Evolutionary conservation across 2,329 filamentous ascomycete genomes (phyloP).

Genomic region (Phyllosticta ampelicida): DNA sequence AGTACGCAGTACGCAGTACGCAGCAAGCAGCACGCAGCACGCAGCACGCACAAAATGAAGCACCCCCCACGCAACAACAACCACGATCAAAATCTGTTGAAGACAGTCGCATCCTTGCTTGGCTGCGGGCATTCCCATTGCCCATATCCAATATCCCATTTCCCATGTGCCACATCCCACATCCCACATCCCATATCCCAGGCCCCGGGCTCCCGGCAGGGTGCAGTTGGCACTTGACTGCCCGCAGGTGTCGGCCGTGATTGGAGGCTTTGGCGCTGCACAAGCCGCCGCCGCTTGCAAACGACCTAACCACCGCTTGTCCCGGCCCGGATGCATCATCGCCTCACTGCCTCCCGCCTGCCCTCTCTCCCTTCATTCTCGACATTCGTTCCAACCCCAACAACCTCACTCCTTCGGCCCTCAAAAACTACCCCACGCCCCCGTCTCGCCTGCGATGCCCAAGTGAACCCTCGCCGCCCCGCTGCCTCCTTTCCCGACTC

Average conservation of each 20-base stretch:
- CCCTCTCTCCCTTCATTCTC: background rate
- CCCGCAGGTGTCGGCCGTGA: background rate
- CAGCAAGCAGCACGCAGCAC: too few relatives aligned
- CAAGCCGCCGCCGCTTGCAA: conserved; percentile 4
- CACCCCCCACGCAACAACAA: too few relatives aligned
- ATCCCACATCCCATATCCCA: too few relatives aligned
- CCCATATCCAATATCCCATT: too few relatives aligned
- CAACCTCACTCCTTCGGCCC: background rate
- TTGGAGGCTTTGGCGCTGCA: background rate
- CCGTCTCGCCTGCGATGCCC: conserved; percentile 5
- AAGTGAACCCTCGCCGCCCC: conserved; percentile 7
- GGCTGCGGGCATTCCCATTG: too few relatives aligned
- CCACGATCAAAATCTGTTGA: too few relatives aligned
- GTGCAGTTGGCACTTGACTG: background rate
- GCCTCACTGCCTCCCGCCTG: conserved; percentile 6
- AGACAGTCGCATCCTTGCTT: too few relatives aligned
- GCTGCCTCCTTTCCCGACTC: conserved; percentile 8
- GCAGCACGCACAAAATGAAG: too few relatives aligned
- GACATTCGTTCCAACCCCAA: conserved; percentile 1
- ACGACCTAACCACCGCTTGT: too few relatives aligned
- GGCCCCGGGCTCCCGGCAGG: too few relatives aligned
- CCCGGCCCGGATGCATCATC: conserved; percentile 10
- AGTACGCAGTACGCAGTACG: too few relatives aligned
- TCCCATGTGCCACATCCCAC: too few relatives aligned
- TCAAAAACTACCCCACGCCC: background rate